phyloP scores from a whole-genome alignment of 768 basidiomycete genomes.

The Termitomyces titanicus region DNA sequence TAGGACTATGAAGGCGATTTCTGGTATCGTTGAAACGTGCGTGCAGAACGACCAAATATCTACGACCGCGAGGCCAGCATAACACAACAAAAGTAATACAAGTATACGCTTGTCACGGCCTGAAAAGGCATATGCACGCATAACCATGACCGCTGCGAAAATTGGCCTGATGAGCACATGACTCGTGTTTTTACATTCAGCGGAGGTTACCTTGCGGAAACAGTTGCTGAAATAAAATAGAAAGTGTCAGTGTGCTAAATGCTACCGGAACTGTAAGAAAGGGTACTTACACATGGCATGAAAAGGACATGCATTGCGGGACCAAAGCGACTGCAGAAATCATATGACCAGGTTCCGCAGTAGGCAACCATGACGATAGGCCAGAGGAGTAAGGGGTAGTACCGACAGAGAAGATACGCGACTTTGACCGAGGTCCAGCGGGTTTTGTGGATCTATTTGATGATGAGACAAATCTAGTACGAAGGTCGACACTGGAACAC shows the following conservation, averaged over 20 bases:
- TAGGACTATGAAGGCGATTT: constrained; percentile 18
- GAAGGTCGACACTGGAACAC: constrained; percentile 8
- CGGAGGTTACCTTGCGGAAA: constrained; percentile 33
- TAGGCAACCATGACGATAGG: constrained; percentile 34
- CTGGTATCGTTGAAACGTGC: constrained; percentile 19
- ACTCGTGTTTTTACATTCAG: neutral
- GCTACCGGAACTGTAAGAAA: neutral
- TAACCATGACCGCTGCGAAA: constrained; percentile 35
- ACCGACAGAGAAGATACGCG: constrained; percentile 38
- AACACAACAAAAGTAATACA: constrained; percentile 25
- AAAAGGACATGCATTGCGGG: constrained; percentile 29
- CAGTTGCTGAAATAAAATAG: constrained; percentile 28
- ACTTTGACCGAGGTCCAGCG: constrained; percentile 37
- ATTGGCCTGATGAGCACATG: neutral
- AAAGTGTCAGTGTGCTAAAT: neutral
- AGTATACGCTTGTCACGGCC: constrained; percentile 30
- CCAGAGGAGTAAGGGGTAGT: constrained; percentile 37
- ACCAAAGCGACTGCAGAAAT: constrained; percentile 26
- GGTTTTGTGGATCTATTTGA: constrained; percentile 29
- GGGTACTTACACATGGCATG: constrained; percentile 25
- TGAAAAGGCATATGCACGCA: constrained; percentile 41
- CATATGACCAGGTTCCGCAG: constrained; percentile 27
- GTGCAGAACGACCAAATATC: constrained; percentile 36
- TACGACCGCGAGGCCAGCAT: constrained; percentile 26
- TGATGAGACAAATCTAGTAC: neutral